Percentiles rank a stretch among this genome's conserved stretches.
These are phyloP conservation scores for Osmozyma mogii DNA, from an alignment of 805 yeast species.

Conservation along the genomic window DNA sequence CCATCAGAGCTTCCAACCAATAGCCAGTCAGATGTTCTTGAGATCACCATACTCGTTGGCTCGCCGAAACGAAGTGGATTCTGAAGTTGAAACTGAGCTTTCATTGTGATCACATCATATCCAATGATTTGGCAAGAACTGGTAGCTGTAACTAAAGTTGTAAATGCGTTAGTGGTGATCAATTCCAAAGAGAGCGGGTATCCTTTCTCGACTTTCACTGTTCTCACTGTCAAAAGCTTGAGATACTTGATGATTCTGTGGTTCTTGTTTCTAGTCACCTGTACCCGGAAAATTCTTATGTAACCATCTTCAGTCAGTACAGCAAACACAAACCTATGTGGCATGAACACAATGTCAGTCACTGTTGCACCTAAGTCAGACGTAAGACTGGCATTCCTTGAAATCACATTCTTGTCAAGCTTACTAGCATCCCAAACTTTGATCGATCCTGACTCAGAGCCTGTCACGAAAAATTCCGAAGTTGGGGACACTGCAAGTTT, in stretches of 20 bases:
- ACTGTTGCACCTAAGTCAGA: constrained; percentile 44
- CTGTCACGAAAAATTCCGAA: constrained; percentile 62
- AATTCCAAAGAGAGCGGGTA: constrained; percentile 39
- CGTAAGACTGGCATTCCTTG: constrained; percentile 37
- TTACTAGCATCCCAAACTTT: constrained; percentile 72
- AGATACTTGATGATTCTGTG: constrained; percentile 22
- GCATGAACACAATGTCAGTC: constrained; percentile 42
- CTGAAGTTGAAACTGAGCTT: constrained; percentile 30
- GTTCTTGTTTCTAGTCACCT: constrained; percentile 26
- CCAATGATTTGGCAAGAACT: constrained; percentile 43
- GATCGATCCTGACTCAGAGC: constrained; percentile 65
- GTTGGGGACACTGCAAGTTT: constrained; percentile 54
- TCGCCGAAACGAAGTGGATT: constrained; percentile 62
- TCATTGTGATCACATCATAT: constrained; percentile 55
- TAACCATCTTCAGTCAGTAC: constrained; percentile 44
- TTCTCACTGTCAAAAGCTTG: constrained; percentile 12
- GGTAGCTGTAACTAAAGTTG: constrained; percentile 44
- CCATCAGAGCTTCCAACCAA: constrained; percentile 73
- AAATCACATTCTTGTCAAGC: constrained; percentile 54
- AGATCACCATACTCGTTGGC: constrained; percentile 52
- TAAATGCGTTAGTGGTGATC: constrained; percentile 29
- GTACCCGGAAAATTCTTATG: constrained; percentile 31
- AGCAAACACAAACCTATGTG: constrained; percentile 49
- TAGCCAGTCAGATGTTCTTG: constrained; percentile 50
- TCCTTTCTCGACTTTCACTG: constrained; percentile 18